Base-by-base conservation (phyloP, 495 filamentous ascomycete species). In the Elaphomyces granulatus region DNA sequence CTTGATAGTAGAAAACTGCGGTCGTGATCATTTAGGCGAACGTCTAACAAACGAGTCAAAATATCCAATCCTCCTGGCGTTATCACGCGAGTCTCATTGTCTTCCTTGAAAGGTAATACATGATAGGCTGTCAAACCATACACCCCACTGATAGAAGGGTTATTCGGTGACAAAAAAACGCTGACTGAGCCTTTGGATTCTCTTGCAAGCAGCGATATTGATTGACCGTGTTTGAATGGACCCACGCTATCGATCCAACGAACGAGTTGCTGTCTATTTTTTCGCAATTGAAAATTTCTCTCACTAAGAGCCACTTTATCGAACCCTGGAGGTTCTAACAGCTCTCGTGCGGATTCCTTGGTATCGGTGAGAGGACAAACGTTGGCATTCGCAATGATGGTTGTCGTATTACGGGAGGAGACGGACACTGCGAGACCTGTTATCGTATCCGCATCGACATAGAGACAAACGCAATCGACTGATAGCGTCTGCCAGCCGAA, bases 161-260 rank as follows among this genome's bases (percentile, higher is more conserved):
- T 20, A n/a, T n/a, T n/a, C 12, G 41, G 41, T 10, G 34, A 37
- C 15, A 43, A 18, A 31, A 43, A 43, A 9, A 43, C 41, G 7
- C 32, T 35, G 33, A 43, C 41, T n/a, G 41, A 43, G 21, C 41
- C 41, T 28, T 43, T 43, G 12, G 33, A 26, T 35, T 43, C 34
- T 19, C 32, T 28, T 34, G 21, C 34, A n/a, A 30, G 30, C 9
- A 43, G 34, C 8, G 41, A 43, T n/a, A 43, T 43, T 2, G 41
- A 43, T 35, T 43, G 34, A 8, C 41, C 41, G 26, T 37, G 41
- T 12, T 26, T 9, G 21, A 43, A 16, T 20, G 7, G 20, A 7
- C 41, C 34, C 15, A 16, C 8, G 10, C 15, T 19, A 19, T 28
- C 4, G 15, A 43, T 26, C 16, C 21, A 8, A 26, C 34, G 34